Evolutionary conservation across 306 rosid species (phyloP), one percentile per base, ranked within the genome.

Genomic region (Glycine latifolia): DNA sequence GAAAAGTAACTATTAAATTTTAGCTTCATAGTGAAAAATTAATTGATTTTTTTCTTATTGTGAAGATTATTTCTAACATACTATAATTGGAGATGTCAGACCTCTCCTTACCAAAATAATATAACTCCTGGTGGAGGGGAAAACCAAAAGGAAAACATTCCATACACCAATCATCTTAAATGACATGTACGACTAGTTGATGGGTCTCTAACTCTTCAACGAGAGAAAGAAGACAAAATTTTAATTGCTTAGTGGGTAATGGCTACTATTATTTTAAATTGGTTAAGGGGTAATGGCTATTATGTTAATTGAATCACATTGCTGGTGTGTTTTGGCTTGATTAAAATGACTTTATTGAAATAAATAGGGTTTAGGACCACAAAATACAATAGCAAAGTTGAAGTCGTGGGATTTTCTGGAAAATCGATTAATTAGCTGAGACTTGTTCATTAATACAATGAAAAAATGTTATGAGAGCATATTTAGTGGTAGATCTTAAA

Each of bases 171-270:
- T 26, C 31, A 26, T 55, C 44, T 62, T 62, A 62, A 62, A 62
- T 62, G 68, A 11, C 46, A 62, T 62, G 7, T 62, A 62, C 16
- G 16, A 10, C 68, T 11, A 11, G 16, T 62, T 62, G 46, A 62
- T 31, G 68, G 44, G 44, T 62, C 68, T 10, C 46, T 33, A 33
- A 31, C 16, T 33, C 44, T 62, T 62, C 16, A 62, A 62, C 46
- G 13, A 60, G 67, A 26, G 58, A 46, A 75, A 59, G 80, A 10
- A 12, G 69, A 17, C 69, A 72, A 74, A 76, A 10, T 15, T 62
- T 31, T 8, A 59, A 14, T 60, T 37, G 33, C 54, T 37, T 67
- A 7, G 14, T 12, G 69, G 70, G 47, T 33, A 26, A 26, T 26
- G 31, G 31, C 31, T 1, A 26, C 1, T 26, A 26, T 26, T 26